A percentile compares a stretch with the other conserved stretches of the same genome.
Conservation (phyloP, 306 rosid species). For the Phaseolus lunatus region DNA sequence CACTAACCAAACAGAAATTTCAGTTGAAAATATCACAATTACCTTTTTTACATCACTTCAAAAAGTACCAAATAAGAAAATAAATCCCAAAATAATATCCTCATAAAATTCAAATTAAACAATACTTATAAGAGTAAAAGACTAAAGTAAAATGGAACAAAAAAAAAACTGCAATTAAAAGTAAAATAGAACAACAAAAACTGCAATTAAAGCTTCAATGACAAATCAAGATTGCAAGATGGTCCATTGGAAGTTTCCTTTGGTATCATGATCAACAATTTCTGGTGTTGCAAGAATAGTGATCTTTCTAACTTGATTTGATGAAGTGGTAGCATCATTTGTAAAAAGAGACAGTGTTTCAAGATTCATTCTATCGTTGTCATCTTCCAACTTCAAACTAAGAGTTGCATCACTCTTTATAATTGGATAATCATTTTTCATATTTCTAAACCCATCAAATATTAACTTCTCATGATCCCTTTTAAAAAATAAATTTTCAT, state of each 20-base stretch:
- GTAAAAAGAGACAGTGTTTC: neutral
- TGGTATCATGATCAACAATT: too few species aligned
- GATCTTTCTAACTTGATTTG: neutral
- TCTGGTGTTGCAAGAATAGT: neutral
- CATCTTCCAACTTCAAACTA: neutral
- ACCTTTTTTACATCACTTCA: too few species aligned
- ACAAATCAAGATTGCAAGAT: constrained; percentile 55
- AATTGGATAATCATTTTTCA: neutral
- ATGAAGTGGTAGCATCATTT: neutral
- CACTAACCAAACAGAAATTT: too few species aligned
- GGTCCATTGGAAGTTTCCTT: neutral
- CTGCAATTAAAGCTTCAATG: constrained; percentile 11
- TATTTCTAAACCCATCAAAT: neutral
- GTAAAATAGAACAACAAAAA: too few species aligned
- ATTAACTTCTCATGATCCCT: neutral
- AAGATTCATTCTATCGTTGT: neutral
- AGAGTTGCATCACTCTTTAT: neutral
- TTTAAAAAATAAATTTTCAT: constrained; percentile 29
- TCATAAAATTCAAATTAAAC: too few species aligned
- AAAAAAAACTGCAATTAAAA: too few species aligned
- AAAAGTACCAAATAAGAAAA: too few species aligned
- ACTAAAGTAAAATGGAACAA: too few species aligned
- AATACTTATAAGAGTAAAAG: too few species aligned
- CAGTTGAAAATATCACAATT: too few species aligned
- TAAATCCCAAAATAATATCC: too few species aligned